Evolutionary conservation across 2,329 filamentous ascomycete species (phyloP).

Genomic region (Aaosphaeria pasadenensis): DNA sequence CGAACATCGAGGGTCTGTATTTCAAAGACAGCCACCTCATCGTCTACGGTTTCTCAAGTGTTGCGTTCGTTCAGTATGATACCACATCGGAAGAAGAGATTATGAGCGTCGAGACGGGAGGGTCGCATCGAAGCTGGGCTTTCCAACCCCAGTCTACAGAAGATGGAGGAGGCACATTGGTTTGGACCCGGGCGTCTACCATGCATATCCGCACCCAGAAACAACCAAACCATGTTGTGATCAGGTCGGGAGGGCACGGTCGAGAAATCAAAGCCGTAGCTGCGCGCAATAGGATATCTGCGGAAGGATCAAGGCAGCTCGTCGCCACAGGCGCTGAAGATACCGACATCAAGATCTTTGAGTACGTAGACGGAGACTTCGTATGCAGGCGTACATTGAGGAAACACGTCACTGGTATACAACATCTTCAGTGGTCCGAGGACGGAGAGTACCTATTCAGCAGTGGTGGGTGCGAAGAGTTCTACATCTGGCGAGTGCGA

Average conservation of each 20-base stretch:
- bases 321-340: constrained; percentile 70
- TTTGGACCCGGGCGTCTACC: constrained; percentile 70
- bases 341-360: constrained; percentile 73
- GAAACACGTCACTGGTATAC: constrained; percentile 79
- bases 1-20: constrained; percentile 71
- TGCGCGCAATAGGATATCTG: constrained; percentile 14
- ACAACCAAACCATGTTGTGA: constrained; percentile 41
- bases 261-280: constrained; percentile 74
- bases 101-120: constrained; percentile 75
- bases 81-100: constrained; percentile 68
- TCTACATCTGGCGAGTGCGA: constrained; percentile 76
- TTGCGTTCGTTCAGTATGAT: constrained; percentile 79
- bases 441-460: constrained; percentile 73
- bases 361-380: constrained; percentile 34
- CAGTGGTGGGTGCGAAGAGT: constrained; percentile 83
- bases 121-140: constrained; percentile 75
- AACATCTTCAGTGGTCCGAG: constrained; percentile 71
- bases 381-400: constrained; percentile 64
- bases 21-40: constrained; percentile 57
- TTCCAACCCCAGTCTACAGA: constrained; percentile 38
- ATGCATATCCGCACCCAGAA: constrained; percentile 46
- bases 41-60: constrained; percentile 78
- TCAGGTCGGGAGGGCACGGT: constrained; percentile 76
- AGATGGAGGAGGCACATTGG: constrained; percentile 52
- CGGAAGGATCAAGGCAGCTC: constrained; percentile 26